Conservation (phyloP, 2,329 filamentous ascomycete species). For the Aureobasidium melanogenum region DNA sequence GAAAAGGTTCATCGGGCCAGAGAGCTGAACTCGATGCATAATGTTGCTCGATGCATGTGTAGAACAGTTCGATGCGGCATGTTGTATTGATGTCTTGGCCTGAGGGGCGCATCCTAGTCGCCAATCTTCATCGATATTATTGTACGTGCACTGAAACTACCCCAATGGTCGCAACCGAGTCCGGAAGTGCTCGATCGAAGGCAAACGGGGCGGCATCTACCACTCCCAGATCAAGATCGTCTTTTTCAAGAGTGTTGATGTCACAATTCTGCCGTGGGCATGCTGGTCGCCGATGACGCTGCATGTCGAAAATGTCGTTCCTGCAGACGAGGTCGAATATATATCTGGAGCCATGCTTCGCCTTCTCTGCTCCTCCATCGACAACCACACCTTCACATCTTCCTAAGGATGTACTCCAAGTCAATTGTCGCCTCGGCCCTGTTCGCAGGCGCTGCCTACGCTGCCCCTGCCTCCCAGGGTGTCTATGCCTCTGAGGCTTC, state of each 20-base stretch:
- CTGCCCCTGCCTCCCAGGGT: constrained; percentile 26
- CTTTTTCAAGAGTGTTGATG: constrained; percentile 2
- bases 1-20: not conserved
- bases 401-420: constrained; percentile 18
- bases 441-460: constrained; percentile 21
- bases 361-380: not conserved
- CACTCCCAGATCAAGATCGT: not conserved
- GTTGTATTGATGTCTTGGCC: not conserved
- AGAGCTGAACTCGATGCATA: not conserved
- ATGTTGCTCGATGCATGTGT: not conserved
- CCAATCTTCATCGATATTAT: not conserved
- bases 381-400: not conserved
- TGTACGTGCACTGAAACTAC: not conserved
- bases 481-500: constrained; percentile 7
- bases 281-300: constrained; percentile 6
- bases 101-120: not conserved
- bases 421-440: constrained; percentile 15
- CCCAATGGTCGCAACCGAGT: constrained; percentile 10
- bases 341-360: not conserved
- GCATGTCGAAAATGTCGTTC: constrained; percentile 6
- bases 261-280: not conserved
- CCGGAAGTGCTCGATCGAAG: not conserved
- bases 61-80: not conserved
- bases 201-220: not conserved
- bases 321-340: not conserved